Conservation (phyloP, 331 rosid genomes). For the Rosa hybrid region DNA sequence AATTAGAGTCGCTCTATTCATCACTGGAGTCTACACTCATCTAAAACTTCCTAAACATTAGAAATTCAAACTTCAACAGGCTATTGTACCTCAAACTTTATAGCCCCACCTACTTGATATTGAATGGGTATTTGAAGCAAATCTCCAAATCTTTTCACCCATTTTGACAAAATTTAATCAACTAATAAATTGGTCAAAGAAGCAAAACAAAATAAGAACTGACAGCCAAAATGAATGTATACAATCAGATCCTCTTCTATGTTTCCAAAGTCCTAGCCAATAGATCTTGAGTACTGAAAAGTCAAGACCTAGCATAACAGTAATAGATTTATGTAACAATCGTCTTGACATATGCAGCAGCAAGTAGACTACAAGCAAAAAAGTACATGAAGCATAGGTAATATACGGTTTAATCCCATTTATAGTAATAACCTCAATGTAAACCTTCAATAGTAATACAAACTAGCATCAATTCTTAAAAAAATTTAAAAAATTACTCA, state of each 20-base stretch:
- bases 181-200: not conserved
- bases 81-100: not conserved
- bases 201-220: not conserved
- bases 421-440: not conserved
- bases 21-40: not conserved
- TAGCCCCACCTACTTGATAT: not conserved
- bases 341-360: not conserved
- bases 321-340: not conserved
- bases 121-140: not conserved
- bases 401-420: not conserved
- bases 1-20: not conserved
- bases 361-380: not conserved
- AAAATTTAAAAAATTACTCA: not conserved
- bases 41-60: not conserved
- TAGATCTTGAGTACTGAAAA: not conserved
- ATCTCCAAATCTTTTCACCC: not conserved
- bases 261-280: not conserved
- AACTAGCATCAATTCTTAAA: not conserved
- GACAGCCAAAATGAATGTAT: not conserved
- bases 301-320: not conserved
- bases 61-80: not conserved
- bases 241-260: not conserved
- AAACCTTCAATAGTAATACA: not conserved
- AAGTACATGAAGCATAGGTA: not conserved
- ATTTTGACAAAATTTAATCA: not conserved